Evolutionary conservation across 2,329 filamentous ascomycete species (phyloP).

Genomic region (Fonsecaea pedrosoi): DNA sequence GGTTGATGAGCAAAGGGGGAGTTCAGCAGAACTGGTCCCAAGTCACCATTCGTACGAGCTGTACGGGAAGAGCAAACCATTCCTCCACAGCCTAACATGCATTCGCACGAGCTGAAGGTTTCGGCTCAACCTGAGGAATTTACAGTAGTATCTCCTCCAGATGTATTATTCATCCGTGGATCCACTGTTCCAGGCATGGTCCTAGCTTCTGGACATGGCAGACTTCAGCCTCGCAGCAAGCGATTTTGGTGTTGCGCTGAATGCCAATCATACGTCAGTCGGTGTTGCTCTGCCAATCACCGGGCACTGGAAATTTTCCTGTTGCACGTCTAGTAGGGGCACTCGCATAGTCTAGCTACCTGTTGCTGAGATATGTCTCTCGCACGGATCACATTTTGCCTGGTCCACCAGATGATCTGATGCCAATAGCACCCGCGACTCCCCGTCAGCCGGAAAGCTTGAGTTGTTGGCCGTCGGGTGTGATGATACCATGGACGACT

Average conservation of each 20-base stretch:
- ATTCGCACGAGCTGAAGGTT: conserved; percentile 2
- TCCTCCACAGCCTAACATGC: background rate
- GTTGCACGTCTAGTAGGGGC: background rate
- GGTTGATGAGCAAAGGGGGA: background rate
- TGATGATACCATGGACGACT: too few species aligned
- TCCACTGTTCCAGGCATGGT: background rate
- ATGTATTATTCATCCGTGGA: conserved; percentile 1
- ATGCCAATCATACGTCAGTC: background rate
- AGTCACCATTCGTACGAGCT: background rate
- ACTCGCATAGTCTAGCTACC: background rate
- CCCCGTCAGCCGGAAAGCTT: background rate
- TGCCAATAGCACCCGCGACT: background rate
- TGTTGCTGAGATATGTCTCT: background rate
- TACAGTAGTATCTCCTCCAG: background rate
- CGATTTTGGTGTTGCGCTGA: background rate
- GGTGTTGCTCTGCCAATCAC: background rate
- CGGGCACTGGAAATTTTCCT: background rate
- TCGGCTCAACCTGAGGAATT: background rate
- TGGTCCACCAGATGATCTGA: too few species aligned
- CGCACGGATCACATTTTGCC: too few species aligned
- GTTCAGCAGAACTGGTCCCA: too few species aligned
- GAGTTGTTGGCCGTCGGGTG: background rate
- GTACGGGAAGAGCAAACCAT: background rate
- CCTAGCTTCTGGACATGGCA: background rate
- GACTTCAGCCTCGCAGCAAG: conserved; percentile 3